phyloP scores from a whole-genome alignment of 352 stramenopile species.

The Globisporangium parvum region DNA sequence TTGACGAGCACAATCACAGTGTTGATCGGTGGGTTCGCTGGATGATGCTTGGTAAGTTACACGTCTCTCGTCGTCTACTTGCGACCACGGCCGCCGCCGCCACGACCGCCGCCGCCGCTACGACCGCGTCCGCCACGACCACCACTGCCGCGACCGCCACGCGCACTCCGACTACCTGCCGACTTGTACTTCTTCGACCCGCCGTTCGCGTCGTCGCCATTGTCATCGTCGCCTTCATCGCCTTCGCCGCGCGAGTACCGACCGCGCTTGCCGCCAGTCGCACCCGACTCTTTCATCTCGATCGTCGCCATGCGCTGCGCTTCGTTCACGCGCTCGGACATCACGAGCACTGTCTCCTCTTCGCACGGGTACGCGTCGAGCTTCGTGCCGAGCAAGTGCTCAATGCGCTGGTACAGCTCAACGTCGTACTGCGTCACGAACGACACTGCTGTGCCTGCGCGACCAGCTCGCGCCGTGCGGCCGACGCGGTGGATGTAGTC shows the following conservation, averaged over 20 bases:
- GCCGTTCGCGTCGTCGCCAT: constrained; percentile 21
- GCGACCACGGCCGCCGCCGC: constrained; percentile 21
- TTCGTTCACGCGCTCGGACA: constrained; percentile 96
- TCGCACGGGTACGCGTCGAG: constrained; percentile 78
- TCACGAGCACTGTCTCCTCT: constrained; percentile 94
- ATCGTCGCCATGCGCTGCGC: constrained; percentile 93
- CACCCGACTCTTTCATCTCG: constrained; percentile 81
- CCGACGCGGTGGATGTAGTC: constrained; percentile 99
- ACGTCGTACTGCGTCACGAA: constrained; percentile 99
- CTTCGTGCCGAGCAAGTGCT: constrained; percentile 87
- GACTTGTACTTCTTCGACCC: constrained; percentile 75
- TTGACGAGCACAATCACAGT: no score
- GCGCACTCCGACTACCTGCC: constrained; percentile 36
- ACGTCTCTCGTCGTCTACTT: constrained; percentile 25
- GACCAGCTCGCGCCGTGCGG: constrained; percentile 94
- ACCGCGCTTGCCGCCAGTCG: constrained; percentile 45
- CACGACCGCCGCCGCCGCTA: constrained; percentile 18
- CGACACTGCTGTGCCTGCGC: constrained; percentile 92
- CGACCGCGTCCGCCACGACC: constrained; percentile 22
- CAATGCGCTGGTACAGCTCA: constrained; percentile 97
- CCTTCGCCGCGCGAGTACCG: constrained; percentile 56
- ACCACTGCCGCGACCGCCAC: constrained; percentile 14
- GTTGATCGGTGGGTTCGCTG: no score
- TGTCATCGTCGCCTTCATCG: constrained; percentile 33
- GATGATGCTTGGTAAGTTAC: constrained; percentile 1